Base-by-base conservation (phyloP, 164 flowering plant species). In the Dillenia suffruticosa region DNA sequence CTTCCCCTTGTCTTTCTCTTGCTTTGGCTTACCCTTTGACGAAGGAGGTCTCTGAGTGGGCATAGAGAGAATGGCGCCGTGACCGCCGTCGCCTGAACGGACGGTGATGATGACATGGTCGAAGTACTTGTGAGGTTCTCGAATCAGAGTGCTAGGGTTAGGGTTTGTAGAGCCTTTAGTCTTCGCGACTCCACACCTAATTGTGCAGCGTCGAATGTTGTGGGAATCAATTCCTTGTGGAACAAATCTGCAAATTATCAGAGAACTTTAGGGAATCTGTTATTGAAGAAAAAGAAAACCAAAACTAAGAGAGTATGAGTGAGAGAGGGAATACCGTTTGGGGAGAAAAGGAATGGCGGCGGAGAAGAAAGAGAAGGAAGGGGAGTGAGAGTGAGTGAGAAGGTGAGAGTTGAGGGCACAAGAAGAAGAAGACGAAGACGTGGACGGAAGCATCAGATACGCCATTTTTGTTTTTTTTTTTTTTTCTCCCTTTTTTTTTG, bases 31-130 rank as follows among this genome's bases (percentile, higher is more conserved):
- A 19, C 76, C 84, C 8, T 57, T 71, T 9, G 84, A 49, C 69
- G 80, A 60, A 61, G 77, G 53, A 32, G 76, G 59, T 55, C 49
- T 84, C 45, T 71, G 75, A 61, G 57, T 76, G 3, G 90, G 95
- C 90, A 86, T 69, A 47, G 68, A 75, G 57, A 94, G 89, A 60
- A 88, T 59, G 3, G 96, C 85, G 49, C 99, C 99, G 64, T 91
- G 96, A 59, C 99, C 99, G 14, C 99, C 97, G 70, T 94, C 97
- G 12, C 99, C 99, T 5, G 97, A 76, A 16, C 96, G 93, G 53
- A 86, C 96, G 0, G 97, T 89, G 63, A 94, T 86, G 53, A 84
- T 54, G 7, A 79, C 99, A 61, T 84, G 93, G 72, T 94, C 99
- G 61, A 91, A 94, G 57, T 84, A 91, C 70, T 91, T 94, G 79